Base-by-base conservation (phyloP, 192 early-diverging fungal genomes). In the Lunasporangiospora selenospora region DNA sequence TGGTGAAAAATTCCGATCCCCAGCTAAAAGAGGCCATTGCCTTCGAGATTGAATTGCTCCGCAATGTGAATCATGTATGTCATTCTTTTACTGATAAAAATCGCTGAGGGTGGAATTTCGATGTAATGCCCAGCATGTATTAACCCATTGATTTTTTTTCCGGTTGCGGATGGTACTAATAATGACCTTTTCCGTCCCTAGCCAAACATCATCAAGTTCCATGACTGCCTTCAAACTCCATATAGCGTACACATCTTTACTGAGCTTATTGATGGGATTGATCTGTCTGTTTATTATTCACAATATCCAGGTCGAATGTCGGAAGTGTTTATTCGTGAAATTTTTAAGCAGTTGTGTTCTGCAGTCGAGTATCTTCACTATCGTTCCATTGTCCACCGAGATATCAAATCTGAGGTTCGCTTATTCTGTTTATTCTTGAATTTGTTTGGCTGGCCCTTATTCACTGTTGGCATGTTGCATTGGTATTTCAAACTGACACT, bases 371-470 rank as follows among this genome's bases (percentile, higher is more conserved):
- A 73, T 42, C 34, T 73, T 6, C 69, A 73, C 19, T 13, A 12
- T 1, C 10, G n/a, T 0, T 33, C 43, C 3, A 46, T 73, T 21
- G 59, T 73, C 6, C 69, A 73, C 16, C 54, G 69, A 15, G 69
- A 73, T 16, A 73, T 73, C 54, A 73, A 73, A 39, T 73, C 69
- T 4, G 69, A 73, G 49, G 69, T 73, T 63, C n/a, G n/a, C n/a
- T n/a, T n/a, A n/a, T n/a, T n/a, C n/a, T n/a, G n/a, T n/a, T n/a
- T n/a, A n/a, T n/a, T n/a, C n/a, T n/a, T n/a, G n/a, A n/a, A n/a
- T n/a, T n/a, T n/a, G n/a, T n/a, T n/a, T n/a, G n/a, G n/a, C n/a
- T n/a, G n/a, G n/a, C n/a, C n/a, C n/a, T n/a, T n/a, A n/a, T n/a
- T n/a, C n/a, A n/a, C n/a, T n/a, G n/a, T n/a, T n/a, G n/a, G n/a